Conservation (phyloP, 2,329 filamentous ascomycete genomes). For the Calonectria hongkongensis region DNA sequence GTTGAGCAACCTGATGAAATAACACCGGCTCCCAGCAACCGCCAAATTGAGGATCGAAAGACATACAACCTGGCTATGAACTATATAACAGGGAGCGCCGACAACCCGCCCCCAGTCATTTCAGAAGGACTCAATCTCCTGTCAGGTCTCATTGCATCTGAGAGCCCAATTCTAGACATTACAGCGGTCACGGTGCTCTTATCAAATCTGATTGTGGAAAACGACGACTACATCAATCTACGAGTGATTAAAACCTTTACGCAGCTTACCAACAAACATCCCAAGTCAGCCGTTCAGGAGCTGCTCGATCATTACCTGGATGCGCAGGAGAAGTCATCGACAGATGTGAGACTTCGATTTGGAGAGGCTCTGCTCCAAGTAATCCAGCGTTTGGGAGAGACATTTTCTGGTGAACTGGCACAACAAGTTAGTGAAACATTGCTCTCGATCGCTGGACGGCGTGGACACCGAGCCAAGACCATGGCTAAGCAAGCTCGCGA, state of each 20-base stretch:
- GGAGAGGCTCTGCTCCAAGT: constrained; percentile 81
- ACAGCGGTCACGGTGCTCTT: constrained; percentile 78
- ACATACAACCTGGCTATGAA: constrained; percentile 78
- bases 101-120: constrained; percentile 80
- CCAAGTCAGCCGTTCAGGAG: constrained; percentile 76
- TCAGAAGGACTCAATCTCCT: constrained; percentile 79
- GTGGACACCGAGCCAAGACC: constrained; percentile 77
- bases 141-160: constrained; percentile 72
- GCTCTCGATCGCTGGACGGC: constrained; percentile 78
- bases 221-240: constrained; percentile 83
- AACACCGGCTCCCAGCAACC: constrained; percentile 63
- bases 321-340: constrained; percentile 71
- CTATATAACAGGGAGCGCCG: constrained; percentile 75
- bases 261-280: constrained; percentile 76
- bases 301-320: constrained; percentile 82
- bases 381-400: constrained; percentile 75
- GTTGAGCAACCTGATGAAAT: constrained; percentile 67
- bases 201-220: constrained; percentile 77
- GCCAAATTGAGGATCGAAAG: constrained; percentile 76
- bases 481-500: constrained; percentile 72
- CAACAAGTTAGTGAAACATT: constrained; percentile 73
- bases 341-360: constrained; percentile 80
- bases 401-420: constrained; percentile 73
- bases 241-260: constrained; percentile 80
- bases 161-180: constrained; percentile 79